A percentile compares a stretch with the other conserved stretches of the same genome.
Conservation (phyloP, 805 yeast genomes). For the Ogataea glucozyma region DNA sequence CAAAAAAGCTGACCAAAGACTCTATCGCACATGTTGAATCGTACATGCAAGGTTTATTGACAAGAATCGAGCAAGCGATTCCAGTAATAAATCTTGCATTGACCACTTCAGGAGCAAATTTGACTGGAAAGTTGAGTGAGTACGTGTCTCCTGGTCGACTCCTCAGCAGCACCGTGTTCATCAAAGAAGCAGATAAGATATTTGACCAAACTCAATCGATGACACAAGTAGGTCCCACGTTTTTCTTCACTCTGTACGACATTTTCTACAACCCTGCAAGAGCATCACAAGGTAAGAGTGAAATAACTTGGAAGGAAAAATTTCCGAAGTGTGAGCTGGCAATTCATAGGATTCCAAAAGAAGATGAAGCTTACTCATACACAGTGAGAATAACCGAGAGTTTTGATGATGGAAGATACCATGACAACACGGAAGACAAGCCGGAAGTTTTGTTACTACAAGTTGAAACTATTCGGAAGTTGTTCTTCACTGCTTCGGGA, state of each 20-base stretch:
- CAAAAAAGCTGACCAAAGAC: slow-evolving; percentile 16
- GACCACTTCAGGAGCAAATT: slow-evolving; percentile 66
- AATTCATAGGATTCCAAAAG: slow-evolving; percentile 35
- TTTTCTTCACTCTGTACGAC: slow-evolving; percentile 57
- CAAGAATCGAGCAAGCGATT: slow-evolving; percentile 62
- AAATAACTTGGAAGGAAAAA: slow-evolving; percentile 74
- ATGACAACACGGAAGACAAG: slow-evolving; percentile 52
- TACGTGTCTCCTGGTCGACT: slow-evolving; percentile 64
- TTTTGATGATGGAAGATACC: slow-evolving; percentile 72
- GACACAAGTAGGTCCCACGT: slow-evolving; percentile 57
- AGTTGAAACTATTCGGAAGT: slow-evolving; percentile 44
- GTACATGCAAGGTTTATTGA: slow-evolving; percentile 48
- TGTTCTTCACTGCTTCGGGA: slow-evolving; percentile 74
- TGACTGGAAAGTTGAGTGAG: slow-evolving; percentile 46
- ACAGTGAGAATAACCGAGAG: slow-evolving; percentile 51
- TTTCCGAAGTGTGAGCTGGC: slow-evolving; percentile 55
- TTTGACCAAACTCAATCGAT: slow-evolving; percentile 15
- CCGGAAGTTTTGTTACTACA: slow-evolving; percentile 39
- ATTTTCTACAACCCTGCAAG: slow-evolving; percentile 61
- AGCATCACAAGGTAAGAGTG: slow-evolving; percentile 28
- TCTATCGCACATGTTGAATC: slow-evolving; percentile 48
- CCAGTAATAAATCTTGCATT: slow-evolving; percentile 68
- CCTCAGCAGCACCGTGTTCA: slow-evolving; percentile 57
- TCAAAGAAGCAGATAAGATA: slow-evolving; percentile 41
- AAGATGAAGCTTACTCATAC: slow-evolving; percentile 40